Base-by-base conservation (phyloP, 2,329 filamentous ascomycete species). In the Trichoderma sp. region DNA sequence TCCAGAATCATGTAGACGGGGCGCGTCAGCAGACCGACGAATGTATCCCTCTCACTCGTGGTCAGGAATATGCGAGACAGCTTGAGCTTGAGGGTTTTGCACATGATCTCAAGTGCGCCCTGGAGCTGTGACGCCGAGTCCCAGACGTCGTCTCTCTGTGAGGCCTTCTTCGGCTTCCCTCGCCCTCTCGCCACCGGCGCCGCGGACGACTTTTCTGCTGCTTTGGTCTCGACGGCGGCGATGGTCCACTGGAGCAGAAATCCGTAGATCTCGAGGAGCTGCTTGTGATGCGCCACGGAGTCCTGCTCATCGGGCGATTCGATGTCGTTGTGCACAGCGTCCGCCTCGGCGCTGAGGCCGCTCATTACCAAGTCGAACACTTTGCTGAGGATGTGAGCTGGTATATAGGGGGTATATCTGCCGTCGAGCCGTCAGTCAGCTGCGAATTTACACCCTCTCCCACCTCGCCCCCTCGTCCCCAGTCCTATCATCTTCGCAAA, bases 171-270 rank as follows among this genome's bases (percentile, higher is more conserved):
- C 63, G 88, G 86, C 73, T 90, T 91, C 64, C 89, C 90, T 72
- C 92, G 84, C 50, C 88, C 89, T 72, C 91, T 84, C 7, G 87
- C 85, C n/a, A 84, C 86, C 2, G 90, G 88, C 1, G 88, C 84
- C 1, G 75, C 55, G 1, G 90, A 88, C 0, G 92, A 88, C 78
- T 96, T 98, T 77, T 98, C 95, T 52, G 93, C 90, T 2, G 93
- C 90, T 78, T 97, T 96, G 45, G 91, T 90, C 78, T 99, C 95
- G 56, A 97, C 92, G n/a, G 91, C 92, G 7, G 93, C 90, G 69
- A 98, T 90, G 7, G 92, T 91, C 96, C 95, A 99, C 77, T 97
- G 93, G 56, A 99, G 80, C 12, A 99, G 82, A 74, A 97, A 99
- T 41, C 90, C 94, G 75, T 96, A 98, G 73, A 96, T 91, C 76